Percentiles rank a stretch among this genome's conserved stretches.
phyloP scores from a whole-genome alignment of 768 basidiomycete genomes.

The Lanmaoa rubissima region DNA sequence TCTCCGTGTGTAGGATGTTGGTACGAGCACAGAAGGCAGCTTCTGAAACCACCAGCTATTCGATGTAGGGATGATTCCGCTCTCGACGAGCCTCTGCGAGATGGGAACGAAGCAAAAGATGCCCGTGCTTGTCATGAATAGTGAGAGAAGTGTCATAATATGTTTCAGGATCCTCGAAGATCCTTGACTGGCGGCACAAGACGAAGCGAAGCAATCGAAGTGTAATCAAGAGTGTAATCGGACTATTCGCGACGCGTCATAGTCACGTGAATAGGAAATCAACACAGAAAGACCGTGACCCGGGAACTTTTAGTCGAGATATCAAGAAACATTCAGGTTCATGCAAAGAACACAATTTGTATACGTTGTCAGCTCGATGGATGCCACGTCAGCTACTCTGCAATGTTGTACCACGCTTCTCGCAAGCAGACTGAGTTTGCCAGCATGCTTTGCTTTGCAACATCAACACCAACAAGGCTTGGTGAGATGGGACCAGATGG shows the following conservation, averaged over 20 bases:
- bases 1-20: not conserved
- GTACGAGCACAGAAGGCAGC: not conserved
- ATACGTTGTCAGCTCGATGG: too few relatives aligned
- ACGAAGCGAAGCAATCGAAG: not conserved
- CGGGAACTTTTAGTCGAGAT: too few relatives aligned
- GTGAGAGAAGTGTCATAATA: conserved; percentile 22
- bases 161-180: not conserved
- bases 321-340: too few relatives aligned
- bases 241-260: conserved; percentile 2
- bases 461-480: too few relatives aligned
- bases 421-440: too few relatives aligned
- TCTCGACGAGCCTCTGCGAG: conserved; percentile 23
- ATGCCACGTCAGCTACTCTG: too few relatives aligned
- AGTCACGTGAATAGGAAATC: conserved; percentile 25
- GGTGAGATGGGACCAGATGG: too few relatives aligned
- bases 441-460: too few relatives aligned
- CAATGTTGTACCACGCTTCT: too few relatives aligned
- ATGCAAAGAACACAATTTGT: too few relatives aligned
- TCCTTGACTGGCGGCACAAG: not conserved
- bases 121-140: conserved; percentile 24
- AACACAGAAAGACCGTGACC: not conserved
- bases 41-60: conserved; percentile 3
- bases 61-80: conserved; percentile 17
- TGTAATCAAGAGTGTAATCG: too few relatives aligned
- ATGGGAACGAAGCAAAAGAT: conserved; percentile 28